phyloP scores from a whole-genome alignment of 306 rosid species.

The Gillenia trifoliata region DNA sequence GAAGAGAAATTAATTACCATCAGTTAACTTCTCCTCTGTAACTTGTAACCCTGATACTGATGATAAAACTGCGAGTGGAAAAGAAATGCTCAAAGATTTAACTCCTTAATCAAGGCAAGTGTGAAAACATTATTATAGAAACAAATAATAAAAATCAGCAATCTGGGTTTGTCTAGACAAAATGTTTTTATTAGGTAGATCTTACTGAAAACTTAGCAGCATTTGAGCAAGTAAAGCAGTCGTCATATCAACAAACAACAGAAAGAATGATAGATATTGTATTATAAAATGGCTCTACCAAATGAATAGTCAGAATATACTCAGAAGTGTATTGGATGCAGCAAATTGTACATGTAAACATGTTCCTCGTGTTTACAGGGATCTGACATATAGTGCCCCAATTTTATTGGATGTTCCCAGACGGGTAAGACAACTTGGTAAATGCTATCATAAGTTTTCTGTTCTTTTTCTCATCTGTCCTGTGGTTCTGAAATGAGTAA shows the following conservation, averaged over 20 bases:
- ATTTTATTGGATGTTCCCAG: background rate
- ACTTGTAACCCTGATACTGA: constrained; percentile 74
- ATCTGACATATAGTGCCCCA: background rate
- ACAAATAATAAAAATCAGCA: background rate
- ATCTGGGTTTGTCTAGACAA: background rate
- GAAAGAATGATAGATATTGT: background rate
- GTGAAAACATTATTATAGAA: background rate
- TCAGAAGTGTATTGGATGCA: background rate
- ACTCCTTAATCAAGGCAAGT: constrained; percentile 7
- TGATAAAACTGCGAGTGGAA: constrained; percentile 61
- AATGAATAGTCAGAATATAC: background rate
- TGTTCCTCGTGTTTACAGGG: background rate
- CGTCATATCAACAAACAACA: background rate
- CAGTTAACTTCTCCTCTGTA: constrained; percentile 48
- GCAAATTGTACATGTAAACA: background rate
- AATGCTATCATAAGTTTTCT: background rate
- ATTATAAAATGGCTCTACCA: background rate
- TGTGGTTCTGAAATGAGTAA: background rate
- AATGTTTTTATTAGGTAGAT: background rate
- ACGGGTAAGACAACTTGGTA: background rate
- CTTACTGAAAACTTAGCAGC: background rate
- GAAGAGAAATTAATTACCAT: constrained; percentile 38
- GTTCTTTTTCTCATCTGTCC: background rate
- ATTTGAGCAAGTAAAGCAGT: background rate
- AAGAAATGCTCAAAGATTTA: background rate